phyloP scores from a whole-genome alignment of 495 filamentous ascomycete species.

The Lepraria neglecta region DNA sequence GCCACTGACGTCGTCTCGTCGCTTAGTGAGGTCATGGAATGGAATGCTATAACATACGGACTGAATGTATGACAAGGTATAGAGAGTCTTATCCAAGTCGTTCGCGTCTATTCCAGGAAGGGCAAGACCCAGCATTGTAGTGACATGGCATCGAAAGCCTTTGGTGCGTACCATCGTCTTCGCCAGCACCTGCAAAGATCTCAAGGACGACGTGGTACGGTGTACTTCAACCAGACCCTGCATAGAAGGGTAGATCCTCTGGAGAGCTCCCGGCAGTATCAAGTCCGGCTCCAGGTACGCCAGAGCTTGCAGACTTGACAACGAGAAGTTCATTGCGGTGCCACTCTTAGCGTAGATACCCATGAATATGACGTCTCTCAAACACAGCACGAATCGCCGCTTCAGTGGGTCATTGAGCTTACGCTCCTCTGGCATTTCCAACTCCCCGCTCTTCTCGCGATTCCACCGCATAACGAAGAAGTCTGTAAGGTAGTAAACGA shows the following conservation, averaged over 20 bases:
- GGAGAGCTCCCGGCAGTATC: conserved; percentile 87
- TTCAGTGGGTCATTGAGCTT: conserved; percentile 74
- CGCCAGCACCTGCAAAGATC: conserved; percentile 81
- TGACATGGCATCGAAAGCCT: conserved; percentile 91
- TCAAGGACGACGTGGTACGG: conserved; percentile 86
- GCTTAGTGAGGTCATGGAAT: conserved; percentile 72
- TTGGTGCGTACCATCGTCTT: conserved; percentile 84
- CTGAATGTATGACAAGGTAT: conserved; percentile 92
- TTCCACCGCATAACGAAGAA: conserved; percentile 99
- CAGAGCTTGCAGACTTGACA: conserved; percentile 81
- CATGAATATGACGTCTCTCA: conserved; percentile 95
- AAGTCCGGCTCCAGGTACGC: conserved; percentile 86
- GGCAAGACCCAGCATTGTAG: conserved; percentile 81
- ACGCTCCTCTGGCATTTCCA: conserved; percentile 74
- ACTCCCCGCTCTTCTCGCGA: conserved; percentile 83
- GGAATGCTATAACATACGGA: conserved; percentile 91
- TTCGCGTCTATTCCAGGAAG: conserved; percentile 97
- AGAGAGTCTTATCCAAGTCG: conserved; percentile 91
- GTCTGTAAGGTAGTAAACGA: conserved; percentile 89
- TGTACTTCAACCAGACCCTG: conserved; percentile 97
- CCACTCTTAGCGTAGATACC: conserved; percentile 94
- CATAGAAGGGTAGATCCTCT: conserved; percentile 93
- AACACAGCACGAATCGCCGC: conserved; percentile 79
- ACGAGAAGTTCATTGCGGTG: conserved; percentile 81
- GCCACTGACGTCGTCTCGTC: conserved; percentile 58